Percentiles rank a stretch among this genome's conserved stretches.
phyloP scores from a whole-genome alignment of 73 alveolate species.

The Uronychia setigera region DNA sequence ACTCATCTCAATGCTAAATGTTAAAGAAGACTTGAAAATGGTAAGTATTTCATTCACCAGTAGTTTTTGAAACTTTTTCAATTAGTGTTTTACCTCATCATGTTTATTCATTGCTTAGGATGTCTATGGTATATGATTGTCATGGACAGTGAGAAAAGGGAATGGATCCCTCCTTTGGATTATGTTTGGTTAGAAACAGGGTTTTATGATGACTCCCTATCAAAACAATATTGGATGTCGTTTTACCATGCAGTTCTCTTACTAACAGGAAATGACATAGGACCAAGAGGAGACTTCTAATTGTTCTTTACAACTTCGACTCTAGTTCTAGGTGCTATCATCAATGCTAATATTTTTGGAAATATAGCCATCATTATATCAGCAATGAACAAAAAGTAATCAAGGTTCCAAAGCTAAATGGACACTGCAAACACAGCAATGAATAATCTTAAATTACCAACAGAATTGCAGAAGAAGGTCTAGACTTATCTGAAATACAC shows the following conservation, averaged over 20 bases:
- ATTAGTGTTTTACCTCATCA: constrained; percentile 26
- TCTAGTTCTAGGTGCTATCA: constrained; percentile 50
- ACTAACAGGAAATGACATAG: constrained; percentile 49
- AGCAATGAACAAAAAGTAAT: constrained; percentile 11
- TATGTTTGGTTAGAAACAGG: neutral
- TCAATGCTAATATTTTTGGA: constrained; percentile 60
- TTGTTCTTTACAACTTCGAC: constrained; percentile 9
- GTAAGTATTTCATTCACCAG: neutral
- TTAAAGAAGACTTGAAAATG: constrained; percentile 35
- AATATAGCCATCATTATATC: constrained; percentile 39
- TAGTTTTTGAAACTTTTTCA: constrained; percentile 11
- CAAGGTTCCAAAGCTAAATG: constrained; percentile 7
- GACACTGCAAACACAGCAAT: constrained; percentile 52
- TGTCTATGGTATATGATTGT: constrained; percentile 65
- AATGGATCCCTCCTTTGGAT: constrained; percentile 40
- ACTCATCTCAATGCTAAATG: constrained; percentile 25
- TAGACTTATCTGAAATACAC: constrained; percentile 33
- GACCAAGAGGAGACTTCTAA: constrained; percentile 26
- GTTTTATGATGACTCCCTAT: neutral
- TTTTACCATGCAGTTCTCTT: constrained; percentile 38
- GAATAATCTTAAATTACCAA: constrained; percentile 57
- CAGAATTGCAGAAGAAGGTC: constrained; percentile 9
- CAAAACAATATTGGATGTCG: constrained; percentile 23
- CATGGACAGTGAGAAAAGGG: constrained; percentile 3
- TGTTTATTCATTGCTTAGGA: constrained; percentile 51